Evolutionary conservation across 768 basidiomycete genomes (phyloP).

Genomic region (Pisolithus orientalis): DNA sequence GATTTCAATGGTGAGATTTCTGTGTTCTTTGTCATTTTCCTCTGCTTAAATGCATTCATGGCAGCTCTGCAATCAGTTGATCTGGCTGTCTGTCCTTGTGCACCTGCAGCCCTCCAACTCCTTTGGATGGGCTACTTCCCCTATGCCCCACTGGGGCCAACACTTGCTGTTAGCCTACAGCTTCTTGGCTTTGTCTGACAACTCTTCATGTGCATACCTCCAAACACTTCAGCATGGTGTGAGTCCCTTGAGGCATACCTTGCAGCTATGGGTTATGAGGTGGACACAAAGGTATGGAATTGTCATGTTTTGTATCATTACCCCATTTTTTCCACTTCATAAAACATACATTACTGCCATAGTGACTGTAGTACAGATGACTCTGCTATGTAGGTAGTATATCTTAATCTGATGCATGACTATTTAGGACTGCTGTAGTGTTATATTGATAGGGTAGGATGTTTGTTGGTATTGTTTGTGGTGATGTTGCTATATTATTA

Average conservation of each 20-base stretch:
- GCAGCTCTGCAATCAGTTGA: background rate
- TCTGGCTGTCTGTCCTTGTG: slow-evolving; percentile 1
- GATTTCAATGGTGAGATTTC: background rate
- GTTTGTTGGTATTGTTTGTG: too few species aligned
- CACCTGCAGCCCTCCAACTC: slow-evolving; percentile 16
- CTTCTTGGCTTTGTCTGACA: slow-evolving; percentile 22
- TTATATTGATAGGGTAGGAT: too few species aligned
- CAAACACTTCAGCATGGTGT: slow-evolving; percentile 24
- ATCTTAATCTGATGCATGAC: too few species aligned
- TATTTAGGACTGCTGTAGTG: too few species aligned
- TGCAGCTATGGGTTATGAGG: slow-evolving; percentile 11
- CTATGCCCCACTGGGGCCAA: slow-evolving; percentile 22
- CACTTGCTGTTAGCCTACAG: slow-evolving; percentile 26
- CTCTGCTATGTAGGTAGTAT: too few species aligned
- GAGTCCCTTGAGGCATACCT: slow-evolving; percentile 22
- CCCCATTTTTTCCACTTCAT: too few species aligned
- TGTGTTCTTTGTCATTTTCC: background rate
- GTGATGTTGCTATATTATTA: too few species aligned
- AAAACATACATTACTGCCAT: too few species aligned
- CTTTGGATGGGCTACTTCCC: slow-evolving; percentile 22
- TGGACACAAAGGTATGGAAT: slow-evolving; percentile 11
- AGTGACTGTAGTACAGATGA: too few species aligned
- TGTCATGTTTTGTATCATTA: background rate
- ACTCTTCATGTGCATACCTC: slow-evolving; percentile 22
- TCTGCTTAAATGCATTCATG: background rate